phyloP scores from a whole-genome alignment of 2,329 filamentous ascomycete species.

The Penicillium brasilianum region DNA sequence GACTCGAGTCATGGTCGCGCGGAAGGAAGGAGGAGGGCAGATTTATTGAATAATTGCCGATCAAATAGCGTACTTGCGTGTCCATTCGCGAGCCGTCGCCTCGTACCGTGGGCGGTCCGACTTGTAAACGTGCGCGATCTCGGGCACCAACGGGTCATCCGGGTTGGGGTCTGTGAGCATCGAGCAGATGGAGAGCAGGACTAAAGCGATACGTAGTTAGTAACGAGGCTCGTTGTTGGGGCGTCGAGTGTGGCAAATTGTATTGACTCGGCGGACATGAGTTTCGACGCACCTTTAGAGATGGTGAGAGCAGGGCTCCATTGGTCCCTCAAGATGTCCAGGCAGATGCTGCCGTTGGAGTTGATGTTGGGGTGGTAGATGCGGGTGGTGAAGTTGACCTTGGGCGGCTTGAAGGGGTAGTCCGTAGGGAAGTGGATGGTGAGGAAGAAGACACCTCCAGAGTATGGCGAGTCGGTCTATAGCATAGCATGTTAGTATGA shows the following conservation, averaged over 20 bases:
- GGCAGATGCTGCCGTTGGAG: constrained; percentile 98
- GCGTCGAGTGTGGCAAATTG: neutral
- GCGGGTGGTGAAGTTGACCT: constrained; percentile 99
- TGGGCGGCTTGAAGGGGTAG: constrained; percentile 99
- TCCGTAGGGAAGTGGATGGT: constrained; percentile 99
- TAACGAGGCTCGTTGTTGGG: neutral
- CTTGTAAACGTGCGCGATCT: constrained; percentile 99
- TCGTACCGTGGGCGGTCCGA: constrained; percentile 95
- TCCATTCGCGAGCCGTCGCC: constrained; percentile 96
- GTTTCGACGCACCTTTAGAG: constrained; percentile 78
- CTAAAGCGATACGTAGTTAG: constrained; percentile 53
- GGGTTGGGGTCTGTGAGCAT: constrained; percentile 99
- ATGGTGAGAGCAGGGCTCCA: constrained; percentile 99
- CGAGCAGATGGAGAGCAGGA: constrained; percentile 97
- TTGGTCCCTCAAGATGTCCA: constrained; percentile 98
- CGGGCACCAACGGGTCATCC: constrained; percentile 95
- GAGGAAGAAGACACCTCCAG: constrained; percentile 98
- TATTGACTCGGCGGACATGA: neutral
- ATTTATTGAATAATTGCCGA: constrained; percentile 33
- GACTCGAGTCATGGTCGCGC: constrained; percentile 24
- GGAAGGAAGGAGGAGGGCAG: constrained; percentile 35
- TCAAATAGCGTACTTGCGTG: constrained; percentile 97
- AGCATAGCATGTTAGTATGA: constrained; percentile 39
- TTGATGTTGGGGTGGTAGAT: constrained; percentile 99
- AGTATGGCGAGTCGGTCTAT: constrained; percentile 94